phyloP scores from a whole-genome alignment of 2,329 filamentous ascomycete species.

The Aspergillus japonicus region DNA sequence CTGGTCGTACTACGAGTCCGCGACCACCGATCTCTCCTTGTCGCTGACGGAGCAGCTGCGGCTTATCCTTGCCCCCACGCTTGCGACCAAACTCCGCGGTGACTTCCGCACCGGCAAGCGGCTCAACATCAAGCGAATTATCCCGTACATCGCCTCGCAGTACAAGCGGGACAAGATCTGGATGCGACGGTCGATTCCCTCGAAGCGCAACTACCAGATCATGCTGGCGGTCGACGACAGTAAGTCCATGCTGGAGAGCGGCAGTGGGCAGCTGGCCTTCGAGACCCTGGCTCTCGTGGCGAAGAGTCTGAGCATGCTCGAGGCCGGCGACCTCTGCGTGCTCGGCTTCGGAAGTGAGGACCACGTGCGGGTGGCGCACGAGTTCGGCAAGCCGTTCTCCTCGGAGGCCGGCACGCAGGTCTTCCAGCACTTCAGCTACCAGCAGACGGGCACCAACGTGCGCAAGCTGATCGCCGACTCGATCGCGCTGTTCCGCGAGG shows the following conservation, averaged over 20 bases:
- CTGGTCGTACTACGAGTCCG: slow-evolving; percentile 81
- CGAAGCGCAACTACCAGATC: slow-evolving; percentile 94
- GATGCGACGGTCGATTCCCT: slow-evolving; percentile 91
- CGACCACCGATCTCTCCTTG: slow-evolving; percentile 82
- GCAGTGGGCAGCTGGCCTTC: slow-evolving; percentile 77
- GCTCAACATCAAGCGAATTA: slow-evolving; percentile 98
- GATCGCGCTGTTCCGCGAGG: slow-evolving; percentile 77
- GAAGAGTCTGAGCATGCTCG: slow-evolving; percentile 83
- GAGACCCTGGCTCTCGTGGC: slow-evolving; percentile 92
- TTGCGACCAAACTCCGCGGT: slow-evolving; percentile 92
- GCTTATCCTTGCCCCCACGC: slow-evolving; percentile 89
- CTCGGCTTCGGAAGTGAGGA: slow-evolving; percentile 77
- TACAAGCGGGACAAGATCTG: slow-evolving; percentile 99
- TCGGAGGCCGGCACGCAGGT: slow-evolving; percentile 79
- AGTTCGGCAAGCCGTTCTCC: slow-evolving; percentile 78
- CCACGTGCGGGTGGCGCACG: slow-evolving; percentile 78
- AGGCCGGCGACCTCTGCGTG: slow-evolving; percentile 89
- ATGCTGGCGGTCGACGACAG: slow-evolving; percentile 96
- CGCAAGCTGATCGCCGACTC: slow-evolving; percentile 72
- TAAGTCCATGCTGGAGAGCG: slow-evolving; percentile 84
- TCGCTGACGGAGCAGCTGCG: slow-evolving; percentile 91
- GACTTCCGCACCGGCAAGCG: slow-evolving; percentile 97
- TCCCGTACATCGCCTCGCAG: slow-evolving; percentile 95
- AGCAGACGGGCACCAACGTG: slow-evolving; percentile 84
- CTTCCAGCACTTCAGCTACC: slow-evolving; percentile 80